Base-by-base conservation (phyloP, 495 filamentous ascomycete species). In the Xanthoparmelia taractica region DNA sequence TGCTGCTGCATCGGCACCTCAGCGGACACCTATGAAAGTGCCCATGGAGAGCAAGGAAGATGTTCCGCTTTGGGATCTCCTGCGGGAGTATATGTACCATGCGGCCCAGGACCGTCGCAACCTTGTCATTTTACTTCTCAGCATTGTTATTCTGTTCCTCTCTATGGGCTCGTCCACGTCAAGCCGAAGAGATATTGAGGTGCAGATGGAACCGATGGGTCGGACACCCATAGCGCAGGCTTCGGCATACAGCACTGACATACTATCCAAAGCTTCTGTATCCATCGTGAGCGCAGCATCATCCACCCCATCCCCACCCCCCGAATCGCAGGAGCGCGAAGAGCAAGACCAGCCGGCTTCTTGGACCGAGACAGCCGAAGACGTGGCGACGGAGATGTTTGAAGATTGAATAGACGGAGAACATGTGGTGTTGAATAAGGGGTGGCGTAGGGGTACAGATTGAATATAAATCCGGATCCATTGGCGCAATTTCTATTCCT, bases 51-150 rank as follows among this genome's bases (percentile, higher is more conserved):
- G 2, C 29, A 31, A 50, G 31, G 34, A 48, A n/a, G 67, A 69
- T 7, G 18, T 67, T 11, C 65, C 69, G 57, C 78, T 90, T 8
- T 73, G 76, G 0, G 83, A 84, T 27, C 78, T 96, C 23, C 57
- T 94, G 25, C 71, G 83, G 41, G 88, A 89, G 65, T 90, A 89
- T 29, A 69, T 90, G 65, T 79, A 82, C 43, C 81, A 91, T 1
- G 75, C 88, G 12, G 78, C 87, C 40, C 77, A 80, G 45, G 91
- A 96, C 69, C 77, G 78, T 56, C 84, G 85, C 67, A 95, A 95
- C 68, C 74, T 93, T 1, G 77, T 80, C 7, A 87, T 95, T 54
- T 74, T 80, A 1, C 61, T 86, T 4, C 77, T 93, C 33, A 82
- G 82, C 61, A 37, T 85, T 10, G 70, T 90, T 15, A 76, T 88